Evolutionary conservation across 148 eudicot species (phyloP).

Genomic region (Vaccinium vitisidaea): DNA sequence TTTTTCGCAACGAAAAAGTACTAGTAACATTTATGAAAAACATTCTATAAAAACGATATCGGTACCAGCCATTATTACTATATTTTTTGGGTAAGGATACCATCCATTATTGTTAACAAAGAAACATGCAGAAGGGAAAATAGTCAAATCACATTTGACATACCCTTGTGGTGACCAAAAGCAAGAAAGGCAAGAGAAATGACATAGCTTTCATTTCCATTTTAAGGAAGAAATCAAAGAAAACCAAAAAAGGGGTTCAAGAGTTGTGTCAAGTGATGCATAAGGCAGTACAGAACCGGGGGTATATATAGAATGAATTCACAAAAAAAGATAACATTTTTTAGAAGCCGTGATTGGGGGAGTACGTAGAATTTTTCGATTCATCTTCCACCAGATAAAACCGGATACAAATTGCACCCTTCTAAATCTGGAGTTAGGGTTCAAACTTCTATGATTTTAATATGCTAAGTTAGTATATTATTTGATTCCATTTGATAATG

Average conservation of each 20-base stretch:
- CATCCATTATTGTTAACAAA: neutral
- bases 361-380: neutral
- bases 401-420: neutral
- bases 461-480: neutral
- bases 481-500: neutral
- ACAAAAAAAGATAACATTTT: neutral
- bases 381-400: neutral
- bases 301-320: neutral
- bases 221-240: neutral
- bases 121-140: neutral
- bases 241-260: neutral
- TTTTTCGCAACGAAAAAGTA: neutral
- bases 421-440: too few species aligned
- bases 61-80: neutral
- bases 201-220: neutral
- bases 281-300: neutral
- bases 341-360: neutral
- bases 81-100: too few species aligned
- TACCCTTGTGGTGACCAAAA: constrained; percentile 1
- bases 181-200: neutral
- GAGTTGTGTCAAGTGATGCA: neutral
- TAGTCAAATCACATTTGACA: neutral
- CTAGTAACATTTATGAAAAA: neutral
- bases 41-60: neutral
- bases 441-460: neutral